Conservation (phyloP, 768 basidiomycete genomes). For the Pleurotus pulmonarius region DNA sequence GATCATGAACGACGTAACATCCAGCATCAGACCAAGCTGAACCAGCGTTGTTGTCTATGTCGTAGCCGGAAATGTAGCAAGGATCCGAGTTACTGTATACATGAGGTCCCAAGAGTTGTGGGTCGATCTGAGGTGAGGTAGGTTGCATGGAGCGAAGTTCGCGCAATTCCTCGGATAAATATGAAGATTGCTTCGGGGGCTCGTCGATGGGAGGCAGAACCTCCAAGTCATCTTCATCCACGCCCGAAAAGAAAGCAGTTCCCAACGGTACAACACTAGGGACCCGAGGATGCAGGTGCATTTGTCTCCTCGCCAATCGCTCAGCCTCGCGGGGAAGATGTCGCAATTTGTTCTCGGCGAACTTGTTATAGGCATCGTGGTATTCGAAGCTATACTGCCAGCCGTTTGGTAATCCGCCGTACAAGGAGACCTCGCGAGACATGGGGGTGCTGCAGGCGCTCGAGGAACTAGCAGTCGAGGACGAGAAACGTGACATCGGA, state of each 20-base stretch:
- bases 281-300: constrained; percentile 26
- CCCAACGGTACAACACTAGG: constrained; percentile 37
- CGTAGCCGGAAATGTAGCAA: no score
- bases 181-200: neutral
- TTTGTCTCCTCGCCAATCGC: constrained; percentile 4
- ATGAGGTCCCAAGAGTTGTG: neutral
- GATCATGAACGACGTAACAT: no score
- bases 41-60: no score
- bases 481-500: neutral
- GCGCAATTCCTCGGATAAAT: constrained; percentile 3
- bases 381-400: constrained; percentile 41
- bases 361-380: constrained; percentile 28
- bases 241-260: neutral
- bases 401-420: constrained; percentile 42
- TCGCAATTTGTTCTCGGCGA: constrained; percentile 8
- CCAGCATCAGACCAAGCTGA: no score
- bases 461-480: neutral
- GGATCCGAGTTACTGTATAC: no score
- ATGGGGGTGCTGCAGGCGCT: constrained; percentile 26
- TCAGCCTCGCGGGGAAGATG: constrained; percentile 4
- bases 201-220: constrained; percentile 5
- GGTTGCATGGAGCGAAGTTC: neutral
- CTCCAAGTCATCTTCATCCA: neutral
- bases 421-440: constrained; percentile 44
- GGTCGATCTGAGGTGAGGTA: constrained; percentile 3